Percentiles rank a stretch among this genome's conserved stretches.
These are phyloP conservation scores for Vaccinium corymbosum DNA, from an alignment of 148 eudicot genomes.

Conservation along the genomic window DNA sequence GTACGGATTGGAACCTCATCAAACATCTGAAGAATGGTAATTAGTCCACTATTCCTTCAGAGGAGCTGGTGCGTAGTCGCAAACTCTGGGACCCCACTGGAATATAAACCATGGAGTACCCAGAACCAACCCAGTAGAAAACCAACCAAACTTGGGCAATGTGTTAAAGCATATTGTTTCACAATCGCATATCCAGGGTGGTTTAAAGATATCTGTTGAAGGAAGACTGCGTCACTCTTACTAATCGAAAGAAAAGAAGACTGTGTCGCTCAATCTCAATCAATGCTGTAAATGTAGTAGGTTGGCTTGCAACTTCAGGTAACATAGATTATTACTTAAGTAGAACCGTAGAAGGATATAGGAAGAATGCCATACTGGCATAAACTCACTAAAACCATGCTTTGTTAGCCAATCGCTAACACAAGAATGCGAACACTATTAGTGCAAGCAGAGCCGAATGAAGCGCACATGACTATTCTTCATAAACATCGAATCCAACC, in stretches of 20 bases:
- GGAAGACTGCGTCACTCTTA: too few relatives aligned
- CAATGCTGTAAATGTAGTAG: neutral
- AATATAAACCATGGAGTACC: neutral
- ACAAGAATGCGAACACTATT: neutral
- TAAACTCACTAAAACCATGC: neutral
- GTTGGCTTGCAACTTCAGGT: neutral
- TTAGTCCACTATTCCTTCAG: neutral
- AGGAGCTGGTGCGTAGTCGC: neutral
- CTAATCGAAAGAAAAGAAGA: too few relatives aligned
- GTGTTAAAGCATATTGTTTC: neutral
- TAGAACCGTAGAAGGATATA: neutral
- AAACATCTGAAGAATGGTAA: neutral
- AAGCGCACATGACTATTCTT: neutral
- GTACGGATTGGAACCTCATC: neutral
- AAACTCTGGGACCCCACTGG: neutral
- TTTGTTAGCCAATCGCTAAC: neutral
- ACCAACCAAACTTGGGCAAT: neutral
- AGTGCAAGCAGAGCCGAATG: neutral
- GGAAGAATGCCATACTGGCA: neutral
- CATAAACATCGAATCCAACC: neutral
- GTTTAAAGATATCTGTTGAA: neutral
- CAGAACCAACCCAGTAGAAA: neutral
- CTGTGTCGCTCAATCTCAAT: neutral
- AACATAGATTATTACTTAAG: neutral
- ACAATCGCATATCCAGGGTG: neutral